Evolutionary conservation across 2,329 filamentous ascomycete species (phyloP), one percentile per base, ranked within the genome.

Genomic region (Thermothelomyces thermophilus): DNA sequence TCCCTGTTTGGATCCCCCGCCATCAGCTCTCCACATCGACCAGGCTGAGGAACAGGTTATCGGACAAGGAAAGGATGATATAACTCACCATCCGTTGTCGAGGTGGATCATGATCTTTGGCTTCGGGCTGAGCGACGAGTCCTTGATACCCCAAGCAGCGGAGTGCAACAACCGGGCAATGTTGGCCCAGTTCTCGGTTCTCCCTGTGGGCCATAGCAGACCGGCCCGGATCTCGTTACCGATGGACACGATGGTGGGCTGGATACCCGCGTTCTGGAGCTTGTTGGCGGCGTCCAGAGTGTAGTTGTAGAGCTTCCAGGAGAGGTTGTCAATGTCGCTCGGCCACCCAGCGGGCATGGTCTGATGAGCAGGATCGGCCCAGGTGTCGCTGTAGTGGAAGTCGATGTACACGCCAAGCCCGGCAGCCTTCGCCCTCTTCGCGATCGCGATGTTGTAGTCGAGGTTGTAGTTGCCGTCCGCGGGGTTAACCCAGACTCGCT

Each of bases 61-160:
- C 3, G 22, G 14, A 28, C n/a, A 6, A 30, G 28, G 22, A 4
- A 6, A 7, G 33, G 19, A 3, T 7, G 11, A 16, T 30, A 30
- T 2, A 20, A 33, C 57, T 45, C 36, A 57, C 58, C 83, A 89
- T n/a, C 84, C 84, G 60, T 86, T 84, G 64, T 88, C 83, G 3
- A 87, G 73, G 60, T 88, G 85, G 35, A 88, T 77, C 80, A 88
- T 82, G 64, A 87, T 86, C 62, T 82, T 77, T 1, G 84, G 82
- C 54, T 76, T 73, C 0, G 75, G 71, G 35, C 64, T 64, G 22
- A 85, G 67, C 3, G 66, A 69, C 4, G 79, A 83, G 59, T 84
- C 80, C 59, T 81, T 84, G 60, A 89, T 74, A 2, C 79, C 85
- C 50, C 71, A 75, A 0, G 79, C 73, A 0, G 80, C 84, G 6